These are phyloP conservation scores for Melastoma candidum DNA, from an alignment of 441 rosid genomes.

Conservation along the genomic window DNA sequence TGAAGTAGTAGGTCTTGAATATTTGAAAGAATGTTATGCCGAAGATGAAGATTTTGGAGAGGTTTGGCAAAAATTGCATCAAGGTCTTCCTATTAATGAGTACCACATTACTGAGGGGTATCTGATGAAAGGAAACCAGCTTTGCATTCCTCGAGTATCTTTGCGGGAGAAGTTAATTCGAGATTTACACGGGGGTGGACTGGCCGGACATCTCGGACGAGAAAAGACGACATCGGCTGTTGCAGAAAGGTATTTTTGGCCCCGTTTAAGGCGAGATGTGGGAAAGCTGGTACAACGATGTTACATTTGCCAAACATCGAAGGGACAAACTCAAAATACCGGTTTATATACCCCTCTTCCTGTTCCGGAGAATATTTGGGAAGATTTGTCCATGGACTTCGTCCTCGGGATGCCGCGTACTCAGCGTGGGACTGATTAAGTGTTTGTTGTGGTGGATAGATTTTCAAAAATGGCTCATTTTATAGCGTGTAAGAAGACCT, in stretches of 20 bases:
- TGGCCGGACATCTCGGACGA: background rate
- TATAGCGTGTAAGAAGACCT: too few species aligned
- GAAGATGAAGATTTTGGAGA: background rate
- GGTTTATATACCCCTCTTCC: too few species aligned
- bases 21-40: background rate
- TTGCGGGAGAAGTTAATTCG: background rate
- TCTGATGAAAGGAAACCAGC: background rate
- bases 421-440: too few species aligned
- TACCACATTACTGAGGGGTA: background rate
- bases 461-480: too few species aligned
- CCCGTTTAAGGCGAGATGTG: too few species aligned
- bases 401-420: too few species aligned
- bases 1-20: background rate
- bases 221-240: background rate
- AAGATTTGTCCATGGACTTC: too few species aligned
- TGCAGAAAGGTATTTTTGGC: too few species aligned
- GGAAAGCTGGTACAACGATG: too few species aligned
- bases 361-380: too few species aligned
- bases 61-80: background rate
- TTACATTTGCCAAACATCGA: background rate
- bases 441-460: slow-evolving; percentile 1
- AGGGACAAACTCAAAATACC: background rate
- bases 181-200: background rate
- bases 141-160: background rate
- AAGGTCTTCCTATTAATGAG: background rate